phyloP scores from a whole-genome alignment of 2,329 filamentous ascomycete species.

The Neofusicoccum kwambonambiense region DNA sequence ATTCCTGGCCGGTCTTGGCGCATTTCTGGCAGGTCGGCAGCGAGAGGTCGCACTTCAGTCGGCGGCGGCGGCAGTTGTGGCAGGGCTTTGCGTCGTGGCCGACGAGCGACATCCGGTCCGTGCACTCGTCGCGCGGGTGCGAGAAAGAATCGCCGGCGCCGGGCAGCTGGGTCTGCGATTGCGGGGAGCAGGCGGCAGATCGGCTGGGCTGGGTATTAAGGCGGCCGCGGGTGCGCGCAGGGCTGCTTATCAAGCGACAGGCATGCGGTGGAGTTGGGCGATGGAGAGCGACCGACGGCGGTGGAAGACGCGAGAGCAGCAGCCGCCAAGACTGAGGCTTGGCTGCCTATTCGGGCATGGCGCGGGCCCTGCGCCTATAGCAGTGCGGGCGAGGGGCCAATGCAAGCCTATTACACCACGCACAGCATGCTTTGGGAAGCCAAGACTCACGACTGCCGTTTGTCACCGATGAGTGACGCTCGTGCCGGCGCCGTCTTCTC shows the following conservation, averaged over 20 bases:
- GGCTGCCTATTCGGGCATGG: conserved; percentile 2
- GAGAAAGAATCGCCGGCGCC: not conserved
- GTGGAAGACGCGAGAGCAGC: not conserved
- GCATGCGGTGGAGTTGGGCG: not conserved
- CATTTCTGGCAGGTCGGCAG: conserved; percentile 62
- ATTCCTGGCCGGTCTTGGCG: conserved; percentile 54
- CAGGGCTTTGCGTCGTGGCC: conserved; percentile 42
- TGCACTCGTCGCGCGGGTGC: not conserved
- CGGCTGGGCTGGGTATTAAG: not conserved
- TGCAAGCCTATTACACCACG: not conserved
- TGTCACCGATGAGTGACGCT: too few relatives aligned
- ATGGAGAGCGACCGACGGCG: not conserved
- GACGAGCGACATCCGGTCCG: not conserved
- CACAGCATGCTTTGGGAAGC: not conserved
- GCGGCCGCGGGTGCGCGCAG: not conserved
- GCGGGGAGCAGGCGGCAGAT: not conserved
- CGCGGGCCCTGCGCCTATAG: not conserved
- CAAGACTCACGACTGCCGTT: not conserved
- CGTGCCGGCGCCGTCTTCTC: too few relatives aligned
- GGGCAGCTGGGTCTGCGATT: not conserved
- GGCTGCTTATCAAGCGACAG: not conserved
- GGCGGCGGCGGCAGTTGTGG: conserved; percentile 62
- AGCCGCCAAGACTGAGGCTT: not conserved
- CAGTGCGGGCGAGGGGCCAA: not conserved
- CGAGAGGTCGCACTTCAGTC: conserved; percentile 62